These are phyloP conservation scores for Coffea canephora DNA, from an alignment of 257 asterid species.

Conservation along the genomic window DNA sequence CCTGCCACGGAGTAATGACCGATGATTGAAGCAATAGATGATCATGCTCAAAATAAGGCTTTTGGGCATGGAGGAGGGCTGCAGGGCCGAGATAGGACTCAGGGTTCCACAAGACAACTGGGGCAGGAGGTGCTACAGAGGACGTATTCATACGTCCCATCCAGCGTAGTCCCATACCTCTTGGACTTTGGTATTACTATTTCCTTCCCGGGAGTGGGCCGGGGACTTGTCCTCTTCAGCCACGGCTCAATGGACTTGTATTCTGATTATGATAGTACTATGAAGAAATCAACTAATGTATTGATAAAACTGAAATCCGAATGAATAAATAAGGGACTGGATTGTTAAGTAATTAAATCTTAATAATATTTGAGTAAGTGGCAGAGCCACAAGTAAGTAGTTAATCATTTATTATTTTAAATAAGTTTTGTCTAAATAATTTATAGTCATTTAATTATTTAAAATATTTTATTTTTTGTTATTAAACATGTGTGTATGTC, in stretches of 20 bases:
- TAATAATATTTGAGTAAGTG: no score
- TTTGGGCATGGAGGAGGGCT: constrained; percentile 75
- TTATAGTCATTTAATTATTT: no score
- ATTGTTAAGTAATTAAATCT: no score
- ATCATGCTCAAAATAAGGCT: background rate
- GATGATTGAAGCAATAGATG: background rate
- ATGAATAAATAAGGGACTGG: no score
- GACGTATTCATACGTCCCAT: constrained; percentile 74
- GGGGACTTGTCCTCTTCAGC: constrained; percentile 78
- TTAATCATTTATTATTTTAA: no score
- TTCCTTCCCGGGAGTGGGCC: constrained; percentile 67
- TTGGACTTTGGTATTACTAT: constrained; percentile 56
- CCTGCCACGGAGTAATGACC: no score
- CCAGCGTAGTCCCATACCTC: constrained; percentile 79
- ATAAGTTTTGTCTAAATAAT: no score
- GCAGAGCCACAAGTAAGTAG: no score
- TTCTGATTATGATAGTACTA: constrained; percentile 63
- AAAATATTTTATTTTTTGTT: no score
- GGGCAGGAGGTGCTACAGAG: constrained; percentile 89
- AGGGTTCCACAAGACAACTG: constrained; percentile 97
- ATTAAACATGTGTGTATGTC: no score
- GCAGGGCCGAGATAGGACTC: constrained; percentile 97
- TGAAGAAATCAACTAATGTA: no score
- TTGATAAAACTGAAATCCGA: no score
- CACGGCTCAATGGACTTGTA: constrained; percentile 94